Conservation (phyloP, 352 stramenopile species). For the Phytophthora constricta region DNA sequence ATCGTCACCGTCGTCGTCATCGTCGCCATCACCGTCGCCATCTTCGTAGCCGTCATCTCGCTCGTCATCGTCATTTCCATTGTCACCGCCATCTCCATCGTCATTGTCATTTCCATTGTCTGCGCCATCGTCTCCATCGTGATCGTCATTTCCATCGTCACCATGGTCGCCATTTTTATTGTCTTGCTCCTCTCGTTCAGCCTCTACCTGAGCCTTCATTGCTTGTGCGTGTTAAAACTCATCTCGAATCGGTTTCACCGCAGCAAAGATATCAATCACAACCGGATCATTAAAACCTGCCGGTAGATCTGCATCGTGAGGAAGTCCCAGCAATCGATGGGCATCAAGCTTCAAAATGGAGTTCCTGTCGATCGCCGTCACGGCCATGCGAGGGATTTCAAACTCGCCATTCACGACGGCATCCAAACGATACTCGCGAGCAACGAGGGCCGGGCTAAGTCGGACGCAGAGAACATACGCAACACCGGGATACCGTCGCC, state of each 20-base stretch:
- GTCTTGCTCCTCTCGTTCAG: no score
- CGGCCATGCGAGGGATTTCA: neutral
- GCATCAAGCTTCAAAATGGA: neutral
- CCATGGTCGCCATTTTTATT: no score
- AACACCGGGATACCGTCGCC: conserved; percentile 4
- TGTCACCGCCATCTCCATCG: no score
- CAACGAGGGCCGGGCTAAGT: neutral
- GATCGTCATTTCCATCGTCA: no score
- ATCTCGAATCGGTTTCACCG: neutral
- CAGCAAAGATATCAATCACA: neutral
- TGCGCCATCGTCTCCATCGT: no score
- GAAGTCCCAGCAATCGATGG: conserved; percentile 7
- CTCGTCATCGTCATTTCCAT: no score
- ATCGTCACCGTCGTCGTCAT: no score
- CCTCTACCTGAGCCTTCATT: no score
- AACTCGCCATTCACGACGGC: conserved; percentile 1
- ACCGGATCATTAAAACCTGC: conserved; percentile 1
- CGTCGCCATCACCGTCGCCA: no score
- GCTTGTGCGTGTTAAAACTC: neutral
- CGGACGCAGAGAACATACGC: conserved; percentile 8
- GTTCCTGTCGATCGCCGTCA: neutral
- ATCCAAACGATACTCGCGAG: conserved; percentile 6
- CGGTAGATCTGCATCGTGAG: neutral
- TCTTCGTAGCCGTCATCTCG: no score
- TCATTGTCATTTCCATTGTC: no score